Conservation (phyloP, 352 stramenopile genomes). For the Phytophthora fragariae region DNA sequence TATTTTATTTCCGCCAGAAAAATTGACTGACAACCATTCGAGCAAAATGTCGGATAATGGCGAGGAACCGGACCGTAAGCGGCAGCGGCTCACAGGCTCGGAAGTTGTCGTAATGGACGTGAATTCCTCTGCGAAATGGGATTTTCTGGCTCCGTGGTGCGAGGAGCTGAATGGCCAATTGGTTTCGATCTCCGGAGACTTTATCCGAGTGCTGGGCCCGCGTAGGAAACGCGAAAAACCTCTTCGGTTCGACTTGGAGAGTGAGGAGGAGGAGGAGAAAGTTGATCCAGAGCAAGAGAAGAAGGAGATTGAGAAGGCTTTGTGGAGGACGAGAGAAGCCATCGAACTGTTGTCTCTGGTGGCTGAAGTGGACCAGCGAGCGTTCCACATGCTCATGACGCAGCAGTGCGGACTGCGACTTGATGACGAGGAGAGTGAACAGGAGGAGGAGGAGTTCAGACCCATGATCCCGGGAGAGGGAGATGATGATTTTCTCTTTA, state of each 20-base stretch:
- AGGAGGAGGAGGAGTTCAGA: slow-evolving; percentile 24
- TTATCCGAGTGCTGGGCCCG: slow-evolving; percentile 12
- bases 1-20: not conserved
- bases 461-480: slow-evolving; percentile 3
- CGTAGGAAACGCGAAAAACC: not conserved
- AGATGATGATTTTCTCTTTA: slow-evolving; percentile 10
- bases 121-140: slow-evolving; percentile 18
- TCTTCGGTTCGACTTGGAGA: slow-evolving; percentile 1
- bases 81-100: slow-evolving; percentile 6
- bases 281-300: slow-evolving; percentile 4
- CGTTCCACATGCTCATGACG: slow-evolving; percentile 27
- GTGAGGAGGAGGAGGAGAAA: not conserved
- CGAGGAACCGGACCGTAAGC: slow-evolving; percentile 14
- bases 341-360: slow-evolving; percentile 26
- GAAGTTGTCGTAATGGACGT: slow-evolving; percentile 11
- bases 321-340: slow-evolving; percentile 20
- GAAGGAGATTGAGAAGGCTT: slow-evolving; percentile 1
- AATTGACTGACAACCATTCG: not conserved
- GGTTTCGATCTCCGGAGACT: not conserved
- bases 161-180: slow-evolving; percentile 18
- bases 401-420: slow-evolving; percentile 19
- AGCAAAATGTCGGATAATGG: not conserved
- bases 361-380: slow-evolving; percentile 16
- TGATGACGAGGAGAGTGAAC: slow-evolving; percentile 15
- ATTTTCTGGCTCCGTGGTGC: slow-evolving; percentile 27